Base-by-base conservation (phyloP, 306 rosid species). In the Fagus sylvatica region DNA sequence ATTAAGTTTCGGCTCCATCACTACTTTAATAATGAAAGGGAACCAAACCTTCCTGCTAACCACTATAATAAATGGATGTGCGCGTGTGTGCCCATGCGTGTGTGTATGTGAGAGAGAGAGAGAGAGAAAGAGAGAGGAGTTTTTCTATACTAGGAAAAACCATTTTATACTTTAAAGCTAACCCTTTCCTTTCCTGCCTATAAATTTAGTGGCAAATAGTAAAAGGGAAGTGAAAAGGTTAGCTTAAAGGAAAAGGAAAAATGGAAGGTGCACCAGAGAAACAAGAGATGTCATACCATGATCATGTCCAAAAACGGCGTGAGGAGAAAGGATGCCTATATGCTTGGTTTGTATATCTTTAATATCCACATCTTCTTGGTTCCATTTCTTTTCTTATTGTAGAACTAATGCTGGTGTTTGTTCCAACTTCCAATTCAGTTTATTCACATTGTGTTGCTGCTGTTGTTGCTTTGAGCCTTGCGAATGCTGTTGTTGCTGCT, bases 401-500 rank as follows among this genome's bases (percentile, higher is more conserved):
- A 5, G 54, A 41, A 49, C 22, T 7, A 74, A 74, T 33, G 37
- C 48, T 36, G 43, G 15, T 43, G 11, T 64, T 15, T 42, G 53
- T 69, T 54, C 3, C 77, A 69, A 4, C 76, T 69, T 60, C 3
- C 74, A 69, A 6, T 80, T 61, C 88, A 91, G 93, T 56, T 81
- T 91, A 60, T 89, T 82, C 16, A 48, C 85, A 28, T 7, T 89
- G 48, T 89, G 75, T 72, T 89, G 96, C 83, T 89, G 93, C 79
- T 89, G 53, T n/a, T 88, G 91, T 82, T 91, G 96, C 86, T 76
- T 51, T 13, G 85, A 78, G 76, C 51, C 48, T 46, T 87, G 90
- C 3, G 78, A 84, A 53, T 78, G 90, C 80, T 90, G 91, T 70
- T 89, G 91, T 67, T 91, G 94, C 82, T 88, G 93, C 82, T 74